phyloP scores from a whole-genome alignment of 2,329 filamentous ascomycete species.

The Fusarium aywerte region DNA sequence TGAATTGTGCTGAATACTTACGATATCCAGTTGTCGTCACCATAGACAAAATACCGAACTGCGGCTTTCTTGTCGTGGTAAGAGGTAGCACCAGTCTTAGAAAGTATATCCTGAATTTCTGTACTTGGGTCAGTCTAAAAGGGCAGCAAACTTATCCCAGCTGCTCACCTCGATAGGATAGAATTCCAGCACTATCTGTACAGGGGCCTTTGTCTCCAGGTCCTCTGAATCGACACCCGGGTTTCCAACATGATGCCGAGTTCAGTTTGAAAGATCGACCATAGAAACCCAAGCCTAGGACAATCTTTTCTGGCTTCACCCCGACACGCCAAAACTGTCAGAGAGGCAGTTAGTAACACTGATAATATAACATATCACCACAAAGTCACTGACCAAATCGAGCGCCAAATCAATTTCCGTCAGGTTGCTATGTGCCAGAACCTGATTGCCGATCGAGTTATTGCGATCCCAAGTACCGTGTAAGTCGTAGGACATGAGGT shows the following conservation, averaged over 20 bases:
- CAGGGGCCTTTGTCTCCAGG: not conserved
- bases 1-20: too few species aligned
- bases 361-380: not conserved
- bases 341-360: not conserved
- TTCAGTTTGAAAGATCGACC: not conserved
- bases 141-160: not conserved
- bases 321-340: not conserved
- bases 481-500: slow-evolving; percentile 57
- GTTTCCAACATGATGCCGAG: not conserved
- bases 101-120: not conserved
- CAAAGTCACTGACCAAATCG: not conserved
- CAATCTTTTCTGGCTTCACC: not conserved
- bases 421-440: slow-evolving; percentile 58
- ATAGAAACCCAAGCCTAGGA: not conserved
- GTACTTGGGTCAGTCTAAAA: not conserved
- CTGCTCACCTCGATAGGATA: not conserved
- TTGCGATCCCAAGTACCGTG: slow-evolving; percentile 56
- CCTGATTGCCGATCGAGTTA: slow-evolving; percentile 47
- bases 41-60: not conserved
- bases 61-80: not conserved
- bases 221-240: not conserved
- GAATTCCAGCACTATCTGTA: not conserved
- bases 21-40: not conserved
- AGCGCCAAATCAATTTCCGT: slow-evolving; percentile 54
- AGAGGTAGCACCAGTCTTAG: not conserved